These are phyloP conservation scores for Flagelloscypha sp. DNA, from an alignment of 768 basidiomycete genomes.

Conservation along the genomic window DNA sequence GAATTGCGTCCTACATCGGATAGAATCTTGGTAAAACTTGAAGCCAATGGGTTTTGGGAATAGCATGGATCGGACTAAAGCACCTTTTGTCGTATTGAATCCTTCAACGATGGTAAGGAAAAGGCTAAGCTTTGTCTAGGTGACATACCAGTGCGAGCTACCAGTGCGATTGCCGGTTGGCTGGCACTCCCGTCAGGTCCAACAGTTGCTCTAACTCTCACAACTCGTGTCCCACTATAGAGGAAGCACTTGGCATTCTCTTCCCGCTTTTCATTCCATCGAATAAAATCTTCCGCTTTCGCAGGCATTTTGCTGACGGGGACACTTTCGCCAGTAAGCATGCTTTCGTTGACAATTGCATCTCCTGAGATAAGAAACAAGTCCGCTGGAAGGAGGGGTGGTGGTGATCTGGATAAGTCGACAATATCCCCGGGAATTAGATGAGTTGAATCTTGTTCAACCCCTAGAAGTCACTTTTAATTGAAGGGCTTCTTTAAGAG, in stretches of 20 bases:
- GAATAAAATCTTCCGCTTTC: constrained; percentile 66
- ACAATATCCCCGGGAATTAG: constrained; percentile 91
- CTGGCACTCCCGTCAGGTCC: constrained; percentile 43
- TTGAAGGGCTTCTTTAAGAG: constrained; percentile 1
- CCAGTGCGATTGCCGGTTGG: constrained; percentile 68
- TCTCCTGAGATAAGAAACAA: constrained; percentile 90
- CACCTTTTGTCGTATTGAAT: constrained; percentile 97
- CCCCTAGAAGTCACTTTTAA: constrained; percentile 40
- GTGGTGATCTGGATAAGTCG: constrained; percentile 71
- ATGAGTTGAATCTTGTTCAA: constrained; percentile 59
- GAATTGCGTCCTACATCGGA: too few relatives aligned
- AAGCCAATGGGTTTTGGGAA: constrained; percentile 98
- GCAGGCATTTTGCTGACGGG: constrained; percentile 88
- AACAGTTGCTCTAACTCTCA: constrained; percentile 67
- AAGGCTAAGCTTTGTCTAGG: too few relatives aligned
- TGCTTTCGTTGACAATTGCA: constrained; percentile 97
- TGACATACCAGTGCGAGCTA: constrained; percentile 77
- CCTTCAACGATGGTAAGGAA: constrained; percentile 30
- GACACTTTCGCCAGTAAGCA: constrained; percentile 98
- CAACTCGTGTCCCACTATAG: constrained; percentile 85
- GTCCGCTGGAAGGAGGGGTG: constrained; percentile 80
- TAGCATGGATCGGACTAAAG: constrained; percentile 92
- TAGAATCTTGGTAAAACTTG: constrained; percentile 94
- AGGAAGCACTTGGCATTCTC: constrained; percentile 79
- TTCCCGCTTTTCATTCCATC: constrained; percentile 63